phyloP scores from a whole-genome alignment of 306 rosid genomes.

The Abrus pulchellus region DNA sequence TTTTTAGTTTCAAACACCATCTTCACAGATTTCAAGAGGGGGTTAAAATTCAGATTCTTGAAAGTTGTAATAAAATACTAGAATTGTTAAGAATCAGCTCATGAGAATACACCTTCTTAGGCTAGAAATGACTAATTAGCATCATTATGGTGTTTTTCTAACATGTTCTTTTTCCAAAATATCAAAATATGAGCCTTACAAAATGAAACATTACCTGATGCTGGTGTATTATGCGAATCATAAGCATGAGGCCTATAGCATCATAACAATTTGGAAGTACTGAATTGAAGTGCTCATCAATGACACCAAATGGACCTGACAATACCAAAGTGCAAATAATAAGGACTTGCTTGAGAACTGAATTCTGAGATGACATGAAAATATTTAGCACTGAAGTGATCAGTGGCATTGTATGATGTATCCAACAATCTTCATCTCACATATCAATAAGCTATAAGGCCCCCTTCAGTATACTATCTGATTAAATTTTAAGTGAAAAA shows the following conservation, averaged over 20 bases:
- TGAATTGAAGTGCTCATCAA: slow-evolving; percentile 82
- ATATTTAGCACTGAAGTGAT: slow-evolving; percentile 12
- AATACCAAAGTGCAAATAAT: slow-evolving; percentile 42
- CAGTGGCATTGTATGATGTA: slow-evolving; percentile 20
- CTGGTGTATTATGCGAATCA: slow-evolving; percentile 89
- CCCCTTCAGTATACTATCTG: slow-evolving; percentile 1
- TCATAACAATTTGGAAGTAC: slow-evolving; percentile 89
- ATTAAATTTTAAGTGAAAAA: slow-evolving; percentile 15
- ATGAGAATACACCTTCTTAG: slow-evolving; percentile 7
- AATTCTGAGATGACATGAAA: slow-evolving; percentile 22
- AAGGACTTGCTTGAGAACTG: slow-evolving; percentile 15
- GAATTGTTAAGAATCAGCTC: slow-evolving; percentile 17
- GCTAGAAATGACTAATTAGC: slow-evolving; percentile 21
- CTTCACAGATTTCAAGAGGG: slow-evolving; percentile 20
- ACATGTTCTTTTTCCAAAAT: slow-evolving; percentile 31
- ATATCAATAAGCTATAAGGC: slow-evolving; percentile 28
- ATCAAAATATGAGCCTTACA: slow-evolving; percentile 10
- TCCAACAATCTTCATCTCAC: slow-evolving; percentile 26
- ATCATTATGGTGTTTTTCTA: slow-evolving; percentile 39
- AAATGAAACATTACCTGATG: slow-evolving; percentile 72
- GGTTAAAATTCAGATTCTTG: slow-evolving; percentile 37
- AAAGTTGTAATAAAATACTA: slow-evolving; percentile 9
- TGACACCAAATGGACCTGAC: slow-evolving; percentile 90
- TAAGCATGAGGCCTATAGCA: slow-evolving; percentile 93
- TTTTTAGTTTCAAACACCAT: slow-evolving; percentile 9